Evolutionary conservation across 2,329 filamentous ascomycete species (phyloP).

Genomic region (Rutstroemia sydowiana): DNA sequence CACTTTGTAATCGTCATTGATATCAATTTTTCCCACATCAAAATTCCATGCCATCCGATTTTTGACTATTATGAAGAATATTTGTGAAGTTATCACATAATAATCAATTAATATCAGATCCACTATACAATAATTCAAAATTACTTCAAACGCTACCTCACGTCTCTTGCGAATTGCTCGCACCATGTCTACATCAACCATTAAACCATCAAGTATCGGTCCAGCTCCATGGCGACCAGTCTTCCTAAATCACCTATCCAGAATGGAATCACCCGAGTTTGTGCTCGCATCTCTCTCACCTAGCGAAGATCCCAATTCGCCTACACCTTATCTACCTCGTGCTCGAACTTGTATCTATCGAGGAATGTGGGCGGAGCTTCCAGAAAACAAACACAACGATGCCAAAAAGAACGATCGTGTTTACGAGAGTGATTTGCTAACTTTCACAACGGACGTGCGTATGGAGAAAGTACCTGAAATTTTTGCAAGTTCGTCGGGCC

Average conservation of each 20-base stretch:
- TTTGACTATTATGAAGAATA: too few species aligned
- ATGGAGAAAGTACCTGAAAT: conserved; percentile 80
- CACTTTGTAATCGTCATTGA: too few species aligned
- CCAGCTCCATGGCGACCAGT: conserved; percentile 30
- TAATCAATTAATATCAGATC: too few species aligned
- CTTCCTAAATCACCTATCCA: conserved; percentile 29
- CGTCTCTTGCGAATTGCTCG: conserved; percentile 24
- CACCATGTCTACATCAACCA: conserved; percentile 26
- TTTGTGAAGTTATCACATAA: too few species aligned
- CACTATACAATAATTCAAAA: conserved; percentile 16
- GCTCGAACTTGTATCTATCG: conserved; percentile 78
- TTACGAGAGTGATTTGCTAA: conserved; percentile 71
- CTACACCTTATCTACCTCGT: conserved; percentile 39
- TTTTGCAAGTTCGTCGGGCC: conserved; percentile 42
- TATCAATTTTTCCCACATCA: too few species aligned
- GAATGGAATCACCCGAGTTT: conserved; percentile 34
- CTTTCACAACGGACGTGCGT: conserved; percentile 80
- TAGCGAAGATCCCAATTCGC: conserved; percentile 28
- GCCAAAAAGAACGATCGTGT: conserved; percentile 62
- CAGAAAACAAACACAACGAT: conserved; percentile 64
- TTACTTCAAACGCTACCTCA: conserved; percentile 25
- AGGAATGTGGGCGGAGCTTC: conserved; percentile 72
- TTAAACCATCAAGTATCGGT: conserved; percentile 18
- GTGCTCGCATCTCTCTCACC: conserved; percentile 39
- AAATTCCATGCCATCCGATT: too few species aligned